Conservation (phyloP, 2,329 filamentous ascomycete genomes). For the Coniochaeta sp. region DNA sequence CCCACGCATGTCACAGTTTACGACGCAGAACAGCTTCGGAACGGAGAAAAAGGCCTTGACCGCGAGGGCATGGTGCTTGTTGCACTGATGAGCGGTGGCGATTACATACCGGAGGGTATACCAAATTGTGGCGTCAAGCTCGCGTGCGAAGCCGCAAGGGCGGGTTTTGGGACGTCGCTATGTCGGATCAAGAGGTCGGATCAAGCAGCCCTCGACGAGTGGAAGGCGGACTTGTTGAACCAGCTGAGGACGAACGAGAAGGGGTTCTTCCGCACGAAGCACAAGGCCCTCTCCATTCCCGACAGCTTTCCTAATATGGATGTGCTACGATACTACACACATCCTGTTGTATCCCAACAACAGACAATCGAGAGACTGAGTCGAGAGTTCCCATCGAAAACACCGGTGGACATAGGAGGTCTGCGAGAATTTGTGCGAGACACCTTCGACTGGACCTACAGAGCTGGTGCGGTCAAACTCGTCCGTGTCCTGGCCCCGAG, state of each 20-base stretch:
- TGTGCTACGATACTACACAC: slow-evolving; percentile 78
- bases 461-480: slow-evolving; percentile 75
- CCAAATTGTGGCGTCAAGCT: slow-evolving; percentile 81
- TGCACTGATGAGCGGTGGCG: slow-evolving; percentile 89
- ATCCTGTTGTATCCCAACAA: slow-evolving; percentile 69
- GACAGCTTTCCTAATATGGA: slow-evolving; percentile 73
- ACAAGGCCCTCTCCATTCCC: slow-evolving; percentile 68
- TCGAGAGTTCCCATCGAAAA: slow-evolving; percentile 51
- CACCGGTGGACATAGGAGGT: slow-evolving; percentile 54
- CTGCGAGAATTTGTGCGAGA: slow-evolving; percentile 70
- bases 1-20: slow-evolving; percentile 87
- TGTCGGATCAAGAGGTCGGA: slow-evolving; percentile 59
- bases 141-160: slow-evolving; percentile 82
- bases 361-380: slow-evolving; percentile 48
- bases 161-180: slow-evolving; percentile 74
- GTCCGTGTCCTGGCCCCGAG: slow-evolving; percentile 73
- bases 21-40: slow-evolving; percentile 48
- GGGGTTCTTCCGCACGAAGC: slow-evolving; percentile 69
- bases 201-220: slow-evolving; percentile 50
- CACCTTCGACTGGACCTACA: slow-evolving; percentile 79
- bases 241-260: slow-evolving; percentile 81
- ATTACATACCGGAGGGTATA: slow-evolving; percentile 85
- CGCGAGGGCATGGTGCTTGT: slow-evolving; percentile 88
- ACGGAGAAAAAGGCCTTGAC: slow-evolving; percentile 56
- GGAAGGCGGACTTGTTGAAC: slow-evolving; percentile 65